phyloP scores from a whole-genome alignment of 345 rosid species.

The Aegle marmelos region DNA sequence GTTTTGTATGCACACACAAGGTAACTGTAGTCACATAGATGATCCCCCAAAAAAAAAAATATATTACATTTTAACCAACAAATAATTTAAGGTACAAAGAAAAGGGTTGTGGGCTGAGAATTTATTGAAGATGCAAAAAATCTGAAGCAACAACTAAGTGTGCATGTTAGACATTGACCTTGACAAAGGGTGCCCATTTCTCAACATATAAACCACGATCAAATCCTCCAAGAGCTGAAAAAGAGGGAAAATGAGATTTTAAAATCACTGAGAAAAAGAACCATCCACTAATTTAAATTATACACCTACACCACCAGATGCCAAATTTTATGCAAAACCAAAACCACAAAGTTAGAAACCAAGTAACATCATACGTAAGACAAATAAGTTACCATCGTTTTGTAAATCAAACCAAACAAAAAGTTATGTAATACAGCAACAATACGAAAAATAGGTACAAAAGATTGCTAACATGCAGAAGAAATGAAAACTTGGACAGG shows the following conservation, averaged over 20 bases:
- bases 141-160: neutral
- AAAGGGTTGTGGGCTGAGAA: neutral
- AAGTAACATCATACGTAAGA: neutral
- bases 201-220: conserved; percentile 79
- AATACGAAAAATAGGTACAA: neutral
- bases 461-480: neutral
- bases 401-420: neutral
- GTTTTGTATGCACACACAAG: neutral
- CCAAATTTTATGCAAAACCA: neutral
- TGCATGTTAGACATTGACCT: conserved; percentile 38
- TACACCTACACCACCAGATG: neutral
- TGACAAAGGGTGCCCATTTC: conserved; percentile 91
- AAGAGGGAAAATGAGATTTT: neutral
- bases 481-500: neutral
- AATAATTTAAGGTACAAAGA: neutral
- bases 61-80: neutral
- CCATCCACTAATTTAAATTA: neutral
- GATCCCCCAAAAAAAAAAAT: too few relatives aligned
- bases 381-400: neutral
- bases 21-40: neutral
- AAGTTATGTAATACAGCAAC: neutral
- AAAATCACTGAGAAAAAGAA: neutral
- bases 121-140: neutral
- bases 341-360: neutral
- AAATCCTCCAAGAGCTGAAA: conserved; percentile 84